Base-by-base conservation (phyloP, 495 filamentous ascomycete genomes). In the Neurospora cerealis region DNA sequence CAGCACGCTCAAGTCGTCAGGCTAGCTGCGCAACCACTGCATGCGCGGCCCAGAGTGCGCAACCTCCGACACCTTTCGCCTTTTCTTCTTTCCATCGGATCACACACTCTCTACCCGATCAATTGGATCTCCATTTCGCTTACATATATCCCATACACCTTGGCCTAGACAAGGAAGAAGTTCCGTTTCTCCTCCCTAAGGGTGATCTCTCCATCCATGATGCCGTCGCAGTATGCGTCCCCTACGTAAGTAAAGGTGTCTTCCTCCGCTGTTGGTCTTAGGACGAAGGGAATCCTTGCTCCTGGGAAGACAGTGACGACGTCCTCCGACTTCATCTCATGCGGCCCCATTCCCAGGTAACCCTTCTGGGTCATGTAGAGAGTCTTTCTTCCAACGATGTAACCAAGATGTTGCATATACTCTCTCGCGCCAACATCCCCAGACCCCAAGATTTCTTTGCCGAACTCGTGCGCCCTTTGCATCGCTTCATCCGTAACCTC, bases 21-120 rank as follows among this genome's bases (percentile, higher is more conserved):
- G 96, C 78, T 93, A 91, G 82, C 91, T 89, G 75, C 96, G 89
- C 76, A 99, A 85, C 96, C 96, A 99, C 78, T 93, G 93, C 96
- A 99, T 99, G 69, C 96, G 87, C 24, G 96, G 96, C 5, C 96
- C 96, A 7, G 91, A 92, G 72, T 90, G 87, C 69, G 96, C 93
- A 19, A 92, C 83, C 79, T 99, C 96, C 1, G 92, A 92, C 38
- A 99, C 96, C 48, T 92, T 88, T 28, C 24, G 2, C 24, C 24
- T 9, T 4, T 13, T 40, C 11, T 4, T 40, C 38, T 39, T 4
- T 1, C 15, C 39, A 41, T 15, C 13, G 4, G 4, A 15, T 41
- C 40, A 41, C 10, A 39, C 10, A 11, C 13, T 41, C 15, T 41
- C 40, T 17, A 17, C 2, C 39, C 39, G 2, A 40, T 40, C 11